Evolutionary conservation across 208 protist species (phyloP), one percentile per base, ranked within the genome.

Genomic region (Histomonas meleagridis): DNA sequence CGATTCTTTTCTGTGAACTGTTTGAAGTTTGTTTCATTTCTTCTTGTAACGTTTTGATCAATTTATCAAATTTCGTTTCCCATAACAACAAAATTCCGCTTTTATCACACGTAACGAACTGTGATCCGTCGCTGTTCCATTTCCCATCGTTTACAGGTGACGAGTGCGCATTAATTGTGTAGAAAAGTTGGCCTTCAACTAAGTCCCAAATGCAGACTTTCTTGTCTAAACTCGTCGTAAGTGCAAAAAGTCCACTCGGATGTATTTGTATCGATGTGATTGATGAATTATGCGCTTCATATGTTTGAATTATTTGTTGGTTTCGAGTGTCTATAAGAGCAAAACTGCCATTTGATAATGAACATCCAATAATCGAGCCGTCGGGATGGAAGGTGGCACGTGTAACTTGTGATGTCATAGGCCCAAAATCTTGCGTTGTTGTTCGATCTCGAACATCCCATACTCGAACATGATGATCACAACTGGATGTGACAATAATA

Each of bases 31-130:
- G 51, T 57, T 7, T 38, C 55, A 14, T 43, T 18, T 26, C 55
- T 12, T 86, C 55, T 38, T 86, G 40, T n/a, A n/a, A n/a, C n/a
- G n/a, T n/a, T n/a, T n/a, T n/a, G 38, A 86, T 86, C 9, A 86
- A 28, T 16, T 86, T 86, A 55, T 86, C 76, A 46, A 86, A 86
- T 40, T 86, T 86, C 38, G 76, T 86, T n/a, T 51, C 7, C 18
- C 43, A 86, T 48, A 26, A 4, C 5, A n/a, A 18, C 32, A 86
- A 10, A 51, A 51, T 46, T 2, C 76, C 76, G 9, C 16, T 3
- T 38, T 55, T 55, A 16, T 51, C 46, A 16, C 76, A 86, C 32
- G 76, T 48, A 38, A 86, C 14, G 26, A 86, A 86, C 1, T 43
- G 40, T 1, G 40, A 51, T 38, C 76, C 76, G 55, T 86, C 46